phyloP scores from a whole-genome alignment of 176 grass and related monocot species.

The Zizania latifolia region DNA sequence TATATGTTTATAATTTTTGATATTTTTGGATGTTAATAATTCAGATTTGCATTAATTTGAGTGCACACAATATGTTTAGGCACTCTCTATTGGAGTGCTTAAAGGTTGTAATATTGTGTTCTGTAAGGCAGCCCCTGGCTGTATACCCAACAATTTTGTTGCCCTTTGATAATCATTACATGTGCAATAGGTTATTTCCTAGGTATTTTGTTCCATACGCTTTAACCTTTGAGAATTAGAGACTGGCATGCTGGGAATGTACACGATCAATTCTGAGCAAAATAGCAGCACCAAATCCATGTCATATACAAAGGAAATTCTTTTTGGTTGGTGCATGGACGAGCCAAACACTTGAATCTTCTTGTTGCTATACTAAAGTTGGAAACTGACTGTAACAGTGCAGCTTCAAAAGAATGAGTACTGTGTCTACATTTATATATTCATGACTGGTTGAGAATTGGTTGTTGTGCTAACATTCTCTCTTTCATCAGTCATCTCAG shows the following conservation, averaged over 20 bases:
- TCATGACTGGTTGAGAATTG: background rate
- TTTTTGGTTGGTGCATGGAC: background rate
- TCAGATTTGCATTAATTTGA: background rate
- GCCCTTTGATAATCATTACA: background rate
- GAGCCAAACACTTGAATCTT: background rate
- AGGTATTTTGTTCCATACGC: background rate
- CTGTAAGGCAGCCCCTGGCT: background rate
- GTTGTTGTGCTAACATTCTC: slow-evolving; percentile 5
- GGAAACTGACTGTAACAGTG: background rate
- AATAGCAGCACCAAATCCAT: background rate
- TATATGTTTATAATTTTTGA: background rate
- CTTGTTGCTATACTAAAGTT: background rate
- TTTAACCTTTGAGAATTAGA: background rate
- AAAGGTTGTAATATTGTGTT: background rate
- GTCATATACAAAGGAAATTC: slow-evolving; percentile 5
- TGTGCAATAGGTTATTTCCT: background rate
- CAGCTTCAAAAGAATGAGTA: background rate
- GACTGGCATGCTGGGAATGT: background rate
- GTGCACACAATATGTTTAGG: background rate
- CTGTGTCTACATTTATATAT: background rate
- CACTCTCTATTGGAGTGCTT: background rate
- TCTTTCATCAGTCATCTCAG: slow-evolving; percentile 35
- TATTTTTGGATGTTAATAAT: background rate
- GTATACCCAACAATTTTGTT: background rate
- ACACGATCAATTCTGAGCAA: slow-evolving; percentile 3